Conservation (phyloP, 495 filamentous ascomycete species). For the Aspergillus cristatus region DNA sequence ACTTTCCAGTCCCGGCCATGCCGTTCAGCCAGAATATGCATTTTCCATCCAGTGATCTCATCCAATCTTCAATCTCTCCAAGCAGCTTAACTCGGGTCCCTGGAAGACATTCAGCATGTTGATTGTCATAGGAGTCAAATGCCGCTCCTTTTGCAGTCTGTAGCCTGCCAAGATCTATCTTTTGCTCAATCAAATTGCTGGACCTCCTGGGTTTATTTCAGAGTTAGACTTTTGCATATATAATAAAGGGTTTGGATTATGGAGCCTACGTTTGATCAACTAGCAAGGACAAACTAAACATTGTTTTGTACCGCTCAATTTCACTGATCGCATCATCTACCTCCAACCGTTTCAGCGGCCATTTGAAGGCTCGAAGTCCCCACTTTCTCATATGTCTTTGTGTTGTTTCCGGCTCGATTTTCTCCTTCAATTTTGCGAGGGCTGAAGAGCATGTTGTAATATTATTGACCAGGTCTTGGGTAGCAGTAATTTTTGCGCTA, state of each 20-base stretch:
- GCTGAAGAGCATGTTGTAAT: constrained; percentile 16
- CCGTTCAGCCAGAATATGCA: constrained; percentile 33
- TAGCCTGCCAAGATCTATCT: constrained; percentile 3
- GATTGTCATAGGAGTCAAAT: constrained; percentile 13
- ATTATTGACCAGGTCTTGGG: constrained; percentile 5
- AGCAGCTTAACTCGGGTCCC: constrained; percentile 23
- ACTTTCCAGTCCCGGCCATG: constrained; percentile 31
- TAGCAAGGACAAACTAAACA: constrained; percentile 25
- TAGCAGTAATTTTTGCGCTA: constrained; percentile 4
- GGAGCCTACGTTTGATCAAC: constrained; percentile 31
- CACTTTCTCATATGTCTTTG: constrained; percentile 17
- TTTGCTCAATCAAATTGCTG: background rate
- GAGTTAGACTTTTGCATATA: background rate
- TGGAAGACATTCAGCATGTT: constrained; percentile 17
- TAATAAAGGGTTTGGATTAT: background rate
- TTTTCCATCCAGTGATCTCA: constrained; percentile 5
- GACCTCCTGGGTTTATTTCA: constrained; percentile 3
- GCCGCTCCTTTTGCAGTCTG: constrained; percentile 8
- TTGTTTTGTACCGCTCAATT: constrained; percentile 25
- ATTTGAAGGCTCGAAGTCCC: constrained; percentile 30
- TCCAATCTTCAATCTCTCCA: constrained; percentile 18
- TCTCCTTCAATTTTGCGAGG: constrained; percentile 22
- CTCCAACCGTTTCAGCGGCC: constrained; percentile 31
- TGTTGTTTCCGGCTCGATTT: constrained; percentile 19
- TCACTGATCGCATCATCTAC: constrained; percentile 24